phyloP scores from a whole-genome alignment of 2,329 filamentous ascomycete species.

The Alternaria consortialis region DNA sequence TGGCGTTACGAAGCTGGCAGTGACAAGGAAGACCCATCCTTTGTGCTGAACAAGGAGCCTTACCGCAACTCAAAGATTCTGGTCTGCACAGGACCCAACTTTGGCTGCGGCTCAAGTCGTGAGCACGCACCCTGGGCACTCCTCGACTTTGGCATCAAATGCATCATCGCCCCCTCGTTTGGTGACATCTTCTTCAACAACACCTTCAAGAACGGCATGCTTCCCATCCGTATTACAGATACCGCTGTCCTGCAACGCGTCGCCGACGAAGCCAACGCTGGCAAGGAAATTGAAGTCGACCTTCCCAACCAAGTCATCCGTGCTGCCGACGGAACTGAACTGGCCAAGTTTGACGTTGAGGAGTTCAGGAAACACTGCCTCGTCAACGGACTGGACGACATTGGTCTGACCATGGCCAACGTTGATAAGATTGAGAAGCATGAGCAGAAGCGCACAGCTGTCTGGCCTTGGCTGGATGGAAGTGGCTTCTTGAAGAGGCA shows the following conservation, averaged over 20 bases:
- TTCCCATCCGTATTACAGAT: slow-evolving; percentile 81
- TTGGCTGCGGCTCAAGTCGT: slow-evolving; percentile 90
- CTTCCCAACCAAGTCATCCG: slow-evolving; percentile 85
- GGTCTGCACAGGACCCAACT: slow-evolving; percentile 90
- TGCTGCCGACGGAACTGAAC: slow-evolving; percentile 74
- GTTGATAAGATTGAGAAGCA: slow-evolving; percentile 88
- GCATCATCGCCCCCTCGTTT: slow-evolving; percentile 86
- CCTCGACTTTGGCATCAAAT: slow-evolving; percentile 94
- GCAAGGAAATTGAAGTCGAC: slow-evolving; percentile 87
- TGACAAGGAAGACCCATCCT: slow-evolving; percentile 78
- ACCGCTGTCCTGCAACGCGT: slow-evolving; percentile 72
- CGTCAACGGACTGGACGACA: slow-evolving; percentile 92
- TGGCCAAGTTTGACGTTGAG: slow-evolving; percentile 87
- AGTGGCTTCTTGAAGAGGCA: slow-evolving; percentile 75
- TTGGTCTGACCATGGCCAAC: slow-evolving; percentile 91
- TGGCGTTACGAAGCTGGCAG: slow-evolving; percentile 74
- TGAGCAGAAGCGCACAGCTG: slow-evolving; percentile 76
- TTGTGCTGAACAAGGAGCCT: slow-evolving; percentile 89
- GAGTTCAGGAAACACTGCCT: slow-evolving; percentile 95
- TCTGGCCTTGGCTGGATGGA: slow-evolving; percentile 93
- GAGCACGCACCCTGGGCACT: slow-evolving; percentile 98
- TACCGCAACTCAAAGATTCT: slow-evolving; percentile 88
- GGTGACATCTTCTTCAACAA: slow-evolving; percentile 99
- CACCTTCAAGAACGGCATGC: slow-evolving; percentile 99
- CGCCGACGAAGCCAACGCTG: slow-evolving; percentile 78